Percentiles rank a stretch among this genome's conserved stretches.
These are phyloP conservation scores for Phytomonas sp. DNA, from an alignment of 208 protist genomes.

Conservation along the genomic window DNA sequence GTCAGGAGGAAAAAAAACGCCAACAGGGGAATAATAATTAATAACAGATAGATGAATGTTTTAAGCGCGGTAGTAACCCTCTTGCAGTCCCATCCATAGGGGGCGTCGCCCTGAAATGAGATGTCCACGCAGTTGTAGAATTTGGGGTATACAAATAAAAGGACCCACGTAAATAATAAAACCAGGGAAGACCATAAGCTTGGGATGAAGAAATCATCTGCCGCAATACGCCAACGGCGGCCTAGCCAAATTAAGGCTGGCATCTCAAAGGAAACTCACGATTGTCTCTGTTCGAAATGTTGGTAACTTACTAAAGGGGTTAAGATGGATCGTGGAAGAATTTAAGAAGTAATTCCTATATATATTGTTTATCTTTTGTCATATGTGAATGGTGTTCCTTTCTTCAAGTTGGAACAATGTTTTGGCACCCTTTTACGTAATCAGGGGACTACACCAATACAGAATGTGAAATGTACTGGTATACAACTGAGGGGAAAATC, in stretches of 20 bases:
- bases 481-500: conserved; percentile 9
- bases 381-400: too few species aligned
- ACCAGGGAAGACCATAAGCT: conserved; percentile 39
- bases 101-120: not conserved
- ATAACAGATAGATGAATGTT: not conserved
- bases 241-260: conserved; percentile 63
- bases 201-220: conserved; percentile 73
- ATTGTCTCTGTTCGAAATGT: conserved; percentile 5
- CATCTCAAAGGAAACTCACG: conserved; percentile 23
- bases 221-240: conserved; percentile 56
- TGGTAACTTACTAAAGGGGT: not conserved
- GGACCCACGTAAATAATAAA: conserved; percentile 13
- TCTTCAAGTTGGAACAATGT: not conserved
- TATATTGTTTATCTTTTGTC: not conserved
- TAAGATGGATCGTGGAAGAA: conserved; percentile 4
- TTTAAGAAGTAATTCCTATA: not conserved
- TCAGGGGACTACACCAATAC: not conserved
- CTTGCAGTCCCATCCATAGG: not conserved
- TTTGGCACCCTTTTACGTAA: not conserved
- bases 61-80: not conserved
- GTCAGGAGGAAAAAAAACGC: conserved; percentile 31
- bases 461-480: conserved; percentile 8
- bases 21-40: conserved; percentile 10
- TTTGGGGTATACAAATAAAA: conserved; percentile 16
- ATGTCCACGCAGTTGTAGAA: conserved; percentile 9